Evolutionary conservation across 2,329 filamentous ascomycete genomes (phyloP).

Genomic region (Cercospora zeina): DNA sequence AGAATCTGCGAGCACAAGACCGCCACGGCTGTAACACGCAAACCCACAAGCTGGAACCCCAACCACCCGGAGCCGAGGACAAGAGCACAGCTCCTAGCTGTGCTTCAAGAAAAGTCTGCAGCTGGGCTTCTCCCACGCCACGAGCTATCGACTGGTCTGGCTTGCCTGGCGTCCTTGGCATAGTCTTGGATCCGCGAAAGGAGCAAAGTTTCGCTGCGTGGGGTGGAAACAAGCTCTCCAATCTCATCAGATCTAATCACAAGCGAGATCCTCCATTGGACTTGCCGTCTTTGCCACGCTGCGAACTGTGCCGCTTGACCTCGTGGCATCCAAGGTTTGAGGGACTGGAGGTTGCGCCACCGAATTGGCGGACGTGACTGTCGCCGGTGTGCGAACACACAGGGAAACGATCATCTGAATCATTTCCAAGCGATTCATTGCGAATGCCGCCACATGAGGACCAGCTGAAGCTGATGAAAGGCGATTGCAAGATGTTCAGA

Average conservation of each 20-base stretch:
- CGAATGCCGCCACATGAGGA: background rate
- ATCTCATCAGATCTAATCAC: conserved; percentile 17
- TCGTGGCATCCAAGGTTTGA: conserved; percentile 5
- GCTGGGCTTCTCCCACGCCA: background rate
- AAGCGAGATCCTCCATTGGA: conserved; percentile 15
- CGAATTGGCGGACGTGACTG: conserved; percentile 1
- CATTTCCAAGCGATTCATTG: background rate
- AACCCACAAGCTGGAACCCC: background rate
- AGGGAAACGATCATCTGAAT: background rate
- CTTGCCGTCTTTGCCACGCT: background rate
- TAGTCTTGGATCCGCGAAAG: conserved; percentile 1
- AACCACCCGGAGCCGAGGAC: conserved; percentile 2
- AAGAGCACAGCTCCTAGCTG: background rate
- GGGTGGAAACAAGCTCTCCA: conserved; percentile 12
- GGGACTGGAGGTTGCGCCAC: conserved; percentile 5
- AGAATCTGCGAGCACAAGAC: background rate
- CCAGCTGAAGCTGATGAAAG: background rate
- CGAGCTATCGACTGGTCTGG: conserved; percentile 9
- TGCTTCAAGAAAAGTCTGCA: background rate
- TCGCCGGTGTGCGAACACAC: background rate
- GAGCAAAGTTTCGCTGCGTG: conserved; percentile 7
- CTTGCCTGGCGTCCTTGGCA: conserved; percentile 10
- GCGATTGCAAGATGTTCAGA: background rate
- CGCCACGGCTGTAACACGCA: background rate
- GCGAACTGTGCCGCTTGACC: conserved; percentile 6